A percentile compares a stretch with the other conserved stretches of the same genome.
Evolutionary conservation across 306 rosid genomes (phyloP).

Genomic region (Begonia masoniana): DNA sequence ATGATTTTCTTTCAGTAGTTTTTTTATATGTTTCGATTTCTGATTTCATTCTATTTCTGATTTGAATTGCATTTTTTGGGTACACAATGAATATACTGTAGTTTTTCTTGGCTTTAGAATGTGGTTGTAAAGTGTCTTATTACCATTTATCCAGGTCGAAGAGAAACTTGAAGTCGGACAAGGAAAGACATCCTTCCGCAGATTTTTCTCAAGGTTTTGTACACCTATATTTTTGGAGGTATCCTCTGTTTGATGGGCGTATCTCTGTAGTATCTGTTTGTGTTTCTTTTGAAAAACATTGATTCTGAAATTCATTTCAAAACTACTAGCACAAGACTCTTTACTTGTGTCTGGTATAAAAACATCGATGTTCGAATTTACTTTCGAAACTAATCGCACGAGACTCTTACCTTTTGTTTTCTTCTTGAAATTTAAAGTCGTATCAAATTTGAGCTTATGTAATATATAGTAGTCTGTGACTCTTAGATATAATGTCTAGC

Average conservation of each 20-base stretch:
- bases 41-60: too few species aligned
- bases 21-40: background rate
- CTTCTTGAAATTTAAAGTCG: too few species aligned
- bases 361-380: background rate
- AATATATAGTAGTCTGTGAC: too few species aligned
- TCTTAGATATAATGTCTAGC: constrained; percentile 2
- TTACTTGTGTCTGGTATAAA: too few species aligned
- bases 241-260: background rate
- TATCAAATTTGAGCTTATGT: too few species aligned
- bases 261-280: background rate
- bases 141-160: constrained; percentile 45
- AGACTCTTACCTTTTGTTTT: too few species aligned
- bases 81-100: background rate
- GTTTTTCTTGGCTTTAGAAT: constrained; percentile 1
- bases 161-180: constrained; percentile 98
- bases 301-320: background rate
- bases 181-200: constrained; percentile 66
- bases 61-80: background rate
- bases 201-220: constrained; percentile 83
- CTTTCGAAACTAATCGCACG: background rate
- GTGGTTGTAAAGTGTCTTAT: constrained; percentile 7
- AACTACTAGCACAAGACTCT: too few species aligned
- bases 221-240: constrained; percentile 98
- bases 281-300: constrained; percentile 3
- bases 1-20: too few species aligned